Conservation (phyloP, 139 green algal genomes). For the Edaphochlamys debaryana region DNA sequence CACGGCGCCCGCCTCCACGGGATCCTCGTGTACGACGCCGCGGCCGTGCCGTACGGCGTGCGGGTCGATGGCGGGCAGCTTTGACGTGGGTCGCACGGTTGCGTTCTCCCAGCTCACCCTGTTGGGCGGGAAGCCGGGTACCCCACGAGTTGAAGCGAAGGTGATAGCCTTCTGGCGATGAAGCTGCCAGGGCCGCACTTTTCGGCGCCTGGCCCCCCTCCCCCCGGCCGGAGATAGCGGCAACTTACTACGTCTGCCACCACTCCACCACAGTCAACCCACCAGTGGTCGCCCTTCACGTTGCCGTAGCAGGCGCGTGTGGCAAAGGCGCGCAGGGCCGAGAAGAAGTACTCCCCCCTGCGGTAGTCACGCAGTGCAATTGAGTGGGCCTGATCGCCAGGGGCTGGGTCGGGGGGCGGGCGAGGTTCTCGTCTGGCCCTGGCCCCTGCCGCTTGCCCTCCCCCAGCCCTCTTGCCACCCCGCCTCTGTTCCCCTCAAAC, state of each 20-base stretch:
- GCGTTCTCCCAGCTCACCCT: conserved; percentile 42
- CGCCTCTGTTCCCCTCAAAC: too few species aligned
- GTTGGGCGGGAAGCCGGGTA: not conserved
- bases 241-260: not conserved
- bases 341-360: conserved; percentile 47
- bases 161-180: not conserved
- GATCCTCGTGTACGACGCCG: conserved; percentile 20
- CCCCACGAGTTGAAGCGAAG: not conserved
- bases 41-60: not conserved
- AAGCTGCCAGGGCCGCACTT: not conserved
- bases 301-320: conserved; percentile 47
- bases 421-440: too few species aligned
- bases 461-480: too few species aligned
- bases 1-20: conserved; percentile 10
- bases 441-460: too few species aligned
- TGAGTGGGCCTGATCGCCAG: too few species aligned
- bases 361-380: too few species aligned
- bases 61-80: conserved; percentile 1
- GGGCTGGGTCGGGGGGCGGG: too few species aligned
- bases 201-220: not conserved
- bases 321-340: conserved; percentile 34
- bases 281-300: conserved; percentile 47
- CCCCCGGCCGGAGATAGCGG: not conserved
- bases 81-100: not conserved
- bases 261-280: not conserved